A percentile compares a stretch with the other conserved stretches of the same genome.
These are phyloP conservation scores for Pseudognaphalium luteoalbum DNA, from an alignment of 129 eudicot species.

Conservation along the genomic window DNA sequence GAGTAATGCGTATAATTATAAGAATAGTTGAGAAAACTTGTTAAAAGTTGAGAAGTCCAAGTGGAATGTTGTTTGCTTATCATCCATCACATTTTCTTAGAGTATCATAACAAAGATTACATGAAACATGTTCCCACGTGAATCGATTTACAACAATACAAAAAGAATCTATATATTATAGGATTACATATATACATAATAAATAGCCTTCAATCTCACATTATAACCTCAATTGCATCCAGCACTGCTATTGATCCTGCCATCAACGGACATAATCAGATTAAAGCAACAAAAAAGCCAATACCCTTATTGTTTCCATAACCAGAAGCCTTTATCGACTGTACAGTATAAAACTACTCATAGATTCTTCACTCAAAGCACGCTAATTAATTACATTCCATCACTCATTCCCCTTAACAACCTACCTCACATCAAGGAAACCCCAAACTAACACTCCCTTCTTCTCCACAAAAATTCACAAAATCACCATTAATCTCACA, in stretches of 20 bases:
- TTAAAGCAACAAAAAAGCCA: conserved; percentile 13
- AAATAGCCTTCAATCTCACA: neutral
- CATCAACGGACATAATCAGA: neutral
- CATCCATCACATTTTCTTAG: neutral
- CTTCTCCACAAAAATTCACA: neutral
- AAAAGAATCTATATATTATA: neutral
- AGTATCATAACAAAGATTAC: neutral
- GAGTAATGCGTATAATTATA: too few relatives aligned
- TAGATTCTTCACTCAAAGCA: neutral
- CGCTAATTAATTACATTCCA: too few relatives aligned
- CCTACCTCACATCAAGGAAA: neutral
- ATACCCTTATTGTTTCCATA: conserved; percentile 11
- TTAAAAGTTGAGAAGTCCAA: neutral
- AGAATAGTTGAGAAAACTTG: too few relatives aligned
- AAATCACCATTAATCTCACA: neutral
- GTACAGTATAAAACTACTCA: neutral
- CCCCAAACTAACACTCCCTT: neutral
- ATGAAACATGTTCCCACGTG: neutral
- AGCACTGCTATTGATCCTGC: neutral
- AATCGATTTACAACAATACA: neutral
- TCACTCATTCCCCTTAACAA: too few relatives aligned
- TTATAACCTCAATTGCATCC: neutral
- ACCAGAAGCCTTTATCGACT: conserved; percentile 14
- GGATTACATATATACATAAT: conserved; percentile 6
- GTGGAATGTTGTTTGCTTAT: neutral